Base-by-base conservation (phyloP, 176 grass and related monocot species). In the Tuctoria greenei region DNA sequence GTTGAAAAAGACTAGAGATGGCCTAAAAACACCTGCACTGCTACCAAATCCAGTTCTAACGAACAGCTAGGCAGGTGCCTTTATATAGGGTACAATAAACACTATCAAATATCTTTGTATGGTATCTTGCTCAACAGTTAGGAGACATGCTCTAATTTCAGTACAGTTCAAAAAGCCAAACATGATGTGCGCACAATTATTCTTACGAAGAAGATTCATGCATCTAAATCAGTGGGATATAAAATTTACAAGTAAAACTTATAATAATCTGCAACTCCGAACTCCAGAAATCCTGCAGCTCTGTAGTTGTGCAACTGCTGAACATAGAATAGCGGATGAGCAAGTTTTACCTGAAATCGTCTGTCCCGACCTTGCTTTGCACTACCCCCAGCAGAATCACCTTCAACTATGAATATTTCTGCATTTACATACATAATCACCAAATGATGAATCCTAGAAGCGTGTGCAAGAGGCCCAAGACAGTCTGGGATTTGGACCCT, bases 401-500 rank as follows among this genome's bases (percentile, higher is more conserved):
- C 95, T 90, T 99, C 95, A 75, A 99, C 95, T 63, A 95, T 95
- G 73, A 99, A 99, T 83, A 99, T 99, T 74, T 99, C 95, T 99
- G 84, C 87, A 86, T 82, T 77, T 70, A 86, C 23, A 76, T 69
- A 26, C 37, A 27, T 26, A 27, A 71, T 61, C 27, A 84, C 62
- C 12, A 89, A 79, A 67, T 56, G 43, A 49, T 60, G 83, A 73
- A 72, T 23, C 26, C 20, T 41, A 56, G 37, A 69, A 40, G 63
- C 26, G 13, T 23, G 10, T 56, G 18, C 26, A 65, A 38, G 6
- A 36, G 20, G 28, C 7, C 61, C 38, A 77, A 31, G 56, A 57
- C 40, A 23, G 18, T 36, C 31, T 49, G 27, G 60, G 46, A 24
- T 51, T 24, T 39, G 13, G 24, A 37, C 41, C 26, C 26, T 9